Percentiles rank a stretch among this genome's conserved stretches.
phyloP scores from a whole-genome alignment of 2,329 filamentous ascomycete genomes.

The Geosmithia morbida region DNA sequence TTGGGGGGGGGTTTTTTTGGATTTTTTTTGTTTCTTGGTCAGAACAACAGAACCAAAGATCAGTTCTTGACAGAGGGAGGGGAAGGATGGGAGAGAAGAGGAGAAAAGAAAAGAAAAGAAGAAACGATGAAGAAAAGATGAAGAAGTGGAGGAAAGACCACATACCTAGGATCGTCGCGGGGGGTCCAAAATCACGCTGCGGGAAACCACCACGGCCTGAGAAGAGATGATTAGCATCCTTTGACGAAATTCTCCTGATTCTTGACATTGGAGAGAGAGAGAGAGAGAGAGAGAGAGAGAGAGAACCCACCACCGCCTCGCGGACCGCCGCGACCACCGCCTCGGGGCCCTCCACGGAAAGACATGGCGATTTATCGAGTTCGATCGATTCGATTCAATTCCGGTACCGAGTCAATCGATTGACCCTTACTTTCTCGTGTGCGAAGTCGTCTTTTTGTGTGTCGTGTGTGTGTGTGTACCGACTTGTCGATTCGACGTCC shows the following conservation, averaged over 20 bases:
- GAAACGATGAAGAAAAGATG: too few species aligned
- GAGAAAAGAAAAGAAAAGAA: too few species aligned
- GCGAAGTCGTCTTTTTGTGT: too few species aligned
- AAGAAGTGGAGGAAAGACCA: too few species aligned
- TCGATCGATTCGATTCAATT: too few species aligned
- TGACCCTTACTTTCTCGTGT: not conserved
- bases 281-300: constrained; percentile 1
- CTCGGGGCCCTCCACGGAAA: constrained; percentile 22
- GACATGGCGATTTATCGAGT: too few species aligned
- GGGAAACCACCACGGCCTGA: constrained; percentile 22
- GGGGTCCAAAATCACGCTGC: constrained; percentile 23
- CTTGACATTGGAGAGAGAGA: constrained; percentile 1
- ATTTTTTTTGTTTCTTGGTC: too few species aligned
- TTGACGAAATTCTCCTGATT: constrained; percentile 1
- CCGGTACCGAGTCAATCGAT: not conserved
- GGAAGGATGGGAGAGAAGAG: not conserved
- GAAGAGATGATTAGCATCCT: not conserved
- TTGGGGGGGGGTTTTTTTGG: too few species aligned
- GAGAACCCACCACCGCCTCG: constrained; percentile 16
- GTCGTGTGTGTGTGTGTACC: too few species aligned
- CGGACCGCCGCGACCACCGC: constrained; percentile 17
- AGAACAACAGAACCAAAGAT: too few species aligned
- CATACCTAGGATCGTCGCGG: constrained; percentile 21
- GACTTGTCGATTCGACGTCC: too few species aligned
- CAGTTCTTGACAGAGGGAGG: too few species aligned